phyloP scores from a whole-genome alignment of 2,329 filamentous ascomycete genomes.

The Fusarium ambrosium region DNA sequence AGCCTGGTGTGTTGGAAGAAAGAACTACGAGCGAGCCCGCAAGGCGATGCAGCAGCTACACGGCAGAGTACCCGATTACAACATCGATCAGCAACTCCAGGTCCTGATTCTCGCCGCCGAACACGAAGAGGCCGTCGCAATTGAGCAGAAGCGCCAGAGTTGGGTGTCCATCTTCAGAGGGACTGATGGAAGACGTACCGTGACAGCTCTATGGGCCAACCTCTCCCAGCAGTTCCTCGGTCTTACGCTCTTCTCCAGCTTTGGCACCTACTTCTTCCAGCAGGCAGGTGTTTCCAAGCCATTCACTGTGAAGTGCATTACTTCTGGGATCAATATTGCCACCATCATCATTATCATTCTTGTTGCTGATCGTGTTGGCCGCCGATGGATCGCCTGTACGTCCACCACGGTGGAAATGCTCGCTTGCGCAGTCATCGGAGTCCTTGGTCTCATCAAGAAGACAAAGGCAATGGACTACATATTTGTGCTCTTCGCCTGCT shows the following conservation, averaged over 20 bases:
- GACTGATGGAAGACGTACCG: constrained; percentile 46
- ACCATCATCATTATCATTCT: constrained; percentile 4
- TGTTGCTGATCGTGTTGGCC: neutral
- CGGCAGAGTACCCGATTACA: neutral
- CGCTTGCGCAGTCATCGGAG: neutral
- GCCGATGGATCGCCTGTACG: neutral
- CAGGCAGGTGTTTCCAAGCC: neutral
- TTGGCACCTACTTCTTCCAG: constrained; percentile 59
- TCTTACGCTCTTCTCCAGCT: constrained; percentile 52
- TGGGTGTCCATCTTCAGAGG: constrained; percentile 49
- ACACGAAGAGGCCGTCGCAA: constrained; percentile 29
- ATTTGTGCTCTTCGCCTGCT: neutral
- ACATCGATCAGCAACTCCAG: neutral
- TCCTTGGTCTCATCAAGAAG: neutral
- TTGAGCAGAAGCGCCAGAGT: constrained; percentile 39
- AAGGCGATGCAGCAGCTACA: neutral
- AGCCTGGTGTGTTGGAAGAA: neutral
- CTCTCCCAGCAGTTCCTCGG: constrained; percentile 34
- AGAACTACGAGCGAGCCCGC: constrained; percentile 1
- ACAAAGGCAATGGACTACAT: neutral
- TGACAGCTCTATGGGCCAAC: constrained; percentile 49
- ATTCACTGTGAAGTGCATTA: neutral
- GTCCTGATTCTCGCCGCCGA: neutral
- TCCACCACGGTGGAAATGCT: neutral
- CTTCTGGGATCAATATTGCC: neutral